These are phyloP conservation scores for Starmerella potacharoeniae DNA, from an alignment of 805 yeast species.

Conservation along the genomic window DNA sequence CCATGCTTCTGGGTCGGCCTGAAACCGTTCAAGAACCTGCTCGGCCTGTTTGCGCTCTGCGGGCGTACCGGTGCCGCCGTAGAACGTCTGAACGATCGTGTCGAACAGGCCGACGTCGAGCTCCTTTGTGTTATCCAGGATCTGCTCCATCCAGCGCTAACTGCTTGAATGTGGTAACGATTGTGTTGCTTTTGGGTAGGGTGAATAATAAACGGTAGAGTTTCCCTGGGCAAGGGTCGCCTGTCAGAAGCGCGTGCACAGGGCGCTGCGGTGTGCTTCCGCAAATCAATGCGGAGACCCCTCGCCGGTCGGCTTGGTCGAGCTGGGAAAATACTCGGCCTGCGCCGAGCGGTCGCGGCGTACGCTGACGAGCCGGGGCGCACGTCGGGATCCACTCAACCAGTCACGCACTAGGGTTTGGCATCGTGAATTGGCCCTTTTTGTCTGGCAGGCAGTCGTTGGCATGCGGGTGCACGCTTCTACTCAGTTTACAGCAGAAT, in stretches of 20 bases:
- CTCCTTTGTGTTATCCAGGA: slow-evolving; percentile 77
- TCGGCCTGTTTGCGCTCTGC: slow-evolving; percentile 38
- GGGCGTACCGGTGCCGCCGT: slow-evolving; percentile 48
- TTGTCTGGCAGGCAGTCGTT: too few species aligned
- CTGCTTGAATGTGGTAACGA: background rate
- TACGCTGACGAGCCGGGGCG: too few species aligned
- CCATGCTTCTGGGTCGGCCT: slow-evolving; percentile 95
- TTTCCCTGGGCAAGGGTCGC: background rate
- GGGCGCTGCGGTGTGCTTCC: too few species aligned
- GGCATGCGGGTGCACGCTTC: too few species aligned
- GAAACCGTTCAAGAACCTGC: slow-evolving; percentile 42
- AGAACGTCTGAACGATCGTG: slow-evolving; percentile 73
- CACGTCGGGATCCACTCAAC: too few species aligned
- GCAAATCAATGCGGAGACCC: too few species aligned
- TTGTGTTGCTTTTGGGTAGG: slow-evolving; percentile 2
- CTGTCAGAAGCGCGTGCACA: background rate
- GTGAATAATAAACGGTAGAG: slow-evolving; percentile 1
- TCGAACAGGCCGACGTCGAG: slow-evolving; percentile 72
- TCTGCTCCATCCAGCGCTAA: slow-evolving; percentile 55
- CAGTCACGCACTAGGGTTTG: too few species aligned
- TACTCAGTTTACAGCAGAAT: too few species aligned
- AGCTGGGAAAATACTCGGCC: too few species aligned
- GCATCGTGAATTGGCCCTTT: too few species aligned
- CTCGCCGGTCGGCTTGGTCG: too few species aligned
- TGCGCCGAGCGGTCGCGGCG: too few species aligned